Percentiles rank a stretch among this genome's conserved stretches.
These are phyloP conservation scores for Deinandra increscens DNA, from an alignment of 129 eudicot genomes.

Conservation along the genomic window DNA sequence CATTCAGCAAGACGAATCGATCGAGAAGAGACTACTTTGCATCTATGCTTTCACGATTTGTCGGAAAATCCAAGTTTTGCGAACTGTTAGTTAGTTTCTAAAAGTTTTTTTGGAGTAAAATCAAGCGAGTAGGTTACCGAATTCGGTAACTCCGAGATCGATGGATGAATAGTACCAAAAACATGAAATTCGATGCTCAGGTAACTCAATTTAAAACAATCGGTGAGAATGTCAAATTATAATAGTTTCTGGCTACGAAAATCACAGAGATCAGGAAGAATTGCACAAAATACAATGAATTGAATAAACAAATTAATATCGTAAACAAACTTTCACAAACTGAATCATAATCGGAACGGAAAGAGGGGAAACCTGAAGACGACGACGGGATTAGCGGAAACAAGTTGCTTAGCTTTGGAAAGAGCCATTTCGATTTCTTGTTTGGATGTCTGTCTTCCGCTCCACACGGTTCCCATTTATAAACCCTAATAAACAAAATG, in stretches of 20 bases:
- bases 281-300: background rate
- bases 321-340: background rate
- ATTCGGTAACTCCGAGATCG: background rate
- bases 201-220: background rate
- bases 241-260: background rate
- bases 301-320: background rate
- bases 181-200: background rate
- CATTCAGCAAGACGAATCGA: background rate
- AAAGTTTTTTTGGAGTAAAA: background rate
- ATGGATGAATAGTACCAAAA: background rate
- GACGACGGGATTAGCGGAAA: conserved; percentile 62
- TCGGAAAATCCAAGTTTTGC: background rate
- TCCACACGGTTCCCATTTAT: conserved; percentile 58
- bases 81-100: background rate
- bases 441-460: conserved; percentile 35
- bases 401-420: conserved; percentile 54
- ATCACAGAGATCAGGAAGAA: background rate
- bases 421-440: conserved; percentile 65
- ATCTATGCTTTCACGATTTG: background rate
- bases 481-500: background rate
- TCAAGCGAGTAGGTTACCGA: background rate
- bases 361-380: conserved; percentile 64
- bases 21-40: background rate
- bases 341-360: conserved; percentile 1
- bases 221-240: background rate